phyloP scores from a whole-genome alignment of 768 basidiomycete genomes.

The Crucibulum laeve region DNA sequence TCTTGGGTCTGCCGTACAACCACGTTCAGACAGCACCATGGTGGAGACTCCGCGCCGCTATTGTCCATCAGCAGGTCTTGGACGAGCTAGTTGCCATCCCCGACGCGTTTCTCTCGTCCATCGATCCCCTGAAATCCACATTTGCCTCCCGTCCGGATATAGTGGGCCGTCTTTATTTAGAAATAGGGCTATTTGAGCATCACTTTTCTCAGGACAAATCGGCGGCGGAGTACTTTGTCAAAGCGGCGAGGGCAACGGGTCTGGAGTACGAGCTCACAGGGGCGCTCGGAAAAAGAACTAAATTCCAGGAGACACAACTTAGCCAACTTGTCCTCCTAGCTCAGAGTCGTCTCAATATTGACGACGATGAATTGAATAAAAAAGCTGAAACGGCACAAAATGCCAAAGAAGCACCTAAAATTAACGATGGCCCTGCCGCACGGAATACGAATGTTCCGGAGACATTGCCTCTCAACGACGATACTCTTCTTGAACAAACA shows the following conservation, averaged over 20 bases:
- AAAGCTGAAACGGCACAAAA: conserved; percentile 8
- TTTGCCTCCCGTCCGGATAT: conserved; percentile 58
- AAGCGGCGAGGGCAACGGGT: conserved; percentile 71
- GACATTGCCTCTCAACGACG: conserved; percentile 84
- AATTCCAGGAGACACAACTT: conserved; percentile 81
- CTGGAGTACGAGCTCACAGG: conserved; percentile 91
- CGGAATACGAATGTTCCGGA: conserved; percentile 51
- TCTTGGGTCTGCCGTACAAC: conserved; percentile 50
- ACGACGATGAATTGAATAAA: conserved; percentile 17
- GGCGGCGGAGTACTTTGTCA: conserved; percentile 74
- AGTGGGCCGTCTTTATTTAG: conserved; percentile 61
- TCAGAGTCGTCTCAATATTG: conserved; percentile 59
- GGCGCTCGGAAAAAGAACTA: conserved; percentile 89
- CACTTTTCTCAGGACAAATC: conserved; percentile 67
- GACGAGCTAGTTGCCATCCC: conserved; percentile 77
- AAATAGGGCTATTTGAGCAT: conserved; percentile 79
- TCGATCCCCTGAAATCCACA: conserved; percentile 34
- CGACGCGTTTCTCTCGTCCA: conserved; percentile 30
- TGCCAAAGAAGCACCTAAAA: conserved; percentile 1
- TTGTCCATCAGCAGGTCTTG: conserved; percentile 74
- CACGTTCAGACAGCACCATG: conserved; percentile 53
- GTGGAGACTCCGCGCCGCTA: conserved; percentile 80
- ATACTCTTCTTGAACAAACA: conserved; percentile 93
- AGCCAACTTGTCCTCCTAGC: conserved; percentile 93
- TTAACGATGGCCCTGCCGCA: background rate